Evolutionary conservation across 139 green algal species (phyloP).

Genomic region (Zygnema cylindricum): DNA sequence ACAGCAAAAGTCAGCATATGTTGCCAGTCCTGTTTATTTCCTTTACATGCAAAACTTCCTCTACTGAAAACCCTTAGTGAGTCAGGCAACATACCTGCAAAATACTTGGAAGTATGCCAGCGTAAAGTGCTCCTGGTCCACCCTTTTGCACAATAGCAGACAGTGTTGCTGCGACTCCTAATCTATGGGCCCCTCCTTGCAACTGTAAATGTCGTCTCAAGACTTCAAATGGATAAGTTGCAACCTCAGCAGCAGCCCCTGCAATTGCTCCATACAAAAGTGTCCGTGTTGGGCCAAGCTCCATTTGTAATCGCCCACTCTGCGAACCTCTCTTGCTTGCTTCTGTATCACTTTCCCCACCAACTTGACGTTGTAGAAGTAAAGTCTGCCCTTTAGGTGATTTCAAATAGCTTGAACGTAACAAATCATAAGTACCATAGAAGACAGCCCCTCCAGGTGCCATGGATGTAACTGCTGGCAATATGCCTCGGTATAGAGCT

Average conservation of each 20-base stretch:
- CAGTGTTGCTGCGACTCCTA: background rate
- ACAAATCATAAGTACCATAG: conserved; percentile 82
- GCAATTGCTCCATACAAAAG: conserved; percentile 74
- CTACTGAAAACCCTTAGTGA: no score
- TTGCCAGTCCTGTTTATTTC: no score
- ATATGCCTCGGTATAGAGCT: conserved; percentile 75
- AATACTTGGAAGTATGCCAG: conserved; percentile 59
- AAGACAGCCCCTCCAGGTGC: conserved; percentile 81
- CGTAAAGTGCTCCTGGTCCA: conserved; percentile 65
- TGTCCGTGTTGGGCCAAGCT: conserved; percentile 58
- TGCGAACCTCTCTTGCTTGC: conserved; percentile 7
- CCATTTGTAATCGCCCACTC: background rate
- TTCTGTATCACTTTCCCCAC: background rate
- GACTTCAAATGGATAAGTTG: conserved; percentile 77
- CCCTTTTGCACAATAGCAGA: conserved; percentile 32
- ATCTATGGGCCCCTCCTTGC: background rate
- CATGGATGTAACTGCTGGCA: conserved; percentile 78
- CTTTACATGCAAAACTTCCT: no score
- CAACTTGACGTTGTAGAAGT: background rate
- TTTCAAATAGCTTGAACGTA: conserved; percentile 66
- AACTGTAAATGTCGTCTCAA: conserved; percentile 81
- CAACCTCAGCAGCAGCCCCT: conserved; percentile 69
- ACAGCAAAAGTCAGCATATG: no score
- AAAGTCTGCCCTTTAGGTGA: background rate
- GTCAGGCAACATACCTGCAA: conserved; percentile 38